A percentile compares a stretch with the other conserved stretches of the same genome.
These are phyloP conservation scores for Volvox africanus DNA, from an alignment of 139 green algal genomes.

Conservation along the genomic window DNA sequence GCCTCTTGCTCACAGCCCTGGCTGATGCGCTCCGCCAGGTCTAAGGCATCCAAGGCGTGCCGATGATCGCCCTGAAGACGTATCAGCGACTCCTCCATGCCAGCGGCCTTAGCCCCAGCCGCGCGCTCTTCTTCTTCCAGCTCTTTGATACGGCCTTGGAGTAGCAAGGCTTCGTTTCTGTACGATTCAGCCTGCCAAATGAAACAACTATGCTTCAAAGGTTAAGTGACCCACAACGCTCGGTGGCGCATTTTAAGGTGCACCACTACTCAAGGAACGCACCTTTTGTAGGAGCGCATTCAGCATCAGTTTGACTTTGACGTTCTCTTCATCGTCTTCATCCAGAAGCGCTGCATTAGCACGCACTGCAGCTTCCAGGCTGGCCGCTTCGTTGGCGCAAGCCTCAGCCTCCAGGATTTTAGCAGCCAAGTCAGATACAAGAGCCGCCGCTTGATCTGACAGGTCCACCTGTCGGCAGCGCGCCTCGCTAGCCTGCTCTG, in stretches of 20 bases:
- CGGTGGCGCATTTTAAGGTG: too few species aligned
- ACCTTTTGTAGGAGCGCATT: slow-evolving; percentile 48
- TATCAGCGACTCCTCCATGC: not conserved
- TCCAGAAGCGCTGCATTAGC: not conserved
- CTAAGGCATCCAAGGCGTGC: slow-evolving; percentile 24
- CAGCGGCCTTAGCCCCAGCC: not conserved
- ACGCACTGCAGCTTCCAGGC: not conserved
- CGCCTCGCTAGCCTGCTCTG: slow-evolving; percentile 1
- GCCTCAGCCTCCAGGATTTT: slow-evolving; percentile 50
- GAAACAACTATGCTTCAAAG: not conserved
- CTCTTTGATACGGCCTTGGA: slow-evolving; percentile 33
- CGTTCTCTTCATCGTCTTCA: slow-evolving; percentile 31
- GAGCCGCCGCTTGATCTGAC: slow-evolving; percentile 16
- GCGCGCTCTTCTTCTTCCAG: slow-evolving; percentile 13
- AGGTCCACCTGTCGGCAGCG: slow-evolving; percentile 17
- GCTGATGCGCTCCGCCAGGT: not conserved
- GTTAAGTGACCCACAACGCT: too few species aligned
- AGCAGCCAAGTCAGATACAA: slow-evolving; percentile 30
- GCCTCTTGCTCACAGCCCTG: not conserved
- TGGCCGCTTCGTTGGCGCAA: slow-evolving; percentile 19
- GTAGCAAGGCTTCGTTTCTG: slow-evolving; percentile 8
- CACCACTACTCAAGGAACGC: not conserved
- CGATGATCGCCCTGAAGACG: not conserved
- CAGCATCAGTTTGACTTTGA: slow-evolving; percentile 46
- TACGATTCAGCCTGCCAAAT: slow-evolving; percentile 33